Percentiles rank a stretch among this genome's conserved stretches.
These are phyloP conservation scores for Poterioochromonas sp. DNA, from an alignment of 352 stramenopile genomes.

Conservation along the genomic window DNA sequence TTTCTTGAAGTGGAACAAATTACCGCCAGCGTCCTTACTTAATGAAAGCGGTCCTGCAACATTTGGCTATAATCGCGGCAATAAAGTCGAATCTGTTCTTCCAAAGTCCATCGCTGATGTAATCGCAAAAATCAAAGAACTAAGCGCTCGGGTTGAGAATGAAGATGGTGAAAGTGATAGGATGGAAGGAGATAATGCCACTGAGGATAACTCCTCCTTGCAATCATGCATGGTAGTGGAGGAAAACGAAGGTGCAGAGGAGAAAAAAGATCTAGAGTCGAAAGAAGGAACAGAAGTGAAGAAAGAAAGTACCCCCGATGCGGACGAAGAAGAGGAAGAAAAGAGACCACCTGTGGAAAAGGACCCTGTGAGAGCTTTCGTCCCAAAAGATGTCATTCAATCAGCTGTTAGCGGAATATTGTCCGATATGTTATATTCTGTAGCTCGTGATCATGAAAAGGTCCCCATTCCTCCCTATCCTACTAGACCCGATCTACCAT, in stretches of 20 bases:
- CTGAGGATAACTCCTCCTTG: not conserved
- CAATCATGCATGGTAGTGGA: not conserved
- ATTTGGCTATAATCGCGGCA: not conserved
- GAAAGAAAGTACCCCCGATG: not conserved
- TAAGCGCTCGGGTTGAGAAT: not conserved
- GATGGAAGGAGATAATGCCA: not conserved
- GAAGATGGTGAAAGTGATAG: not conserved
- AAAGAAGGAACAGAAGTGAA: not conserved
- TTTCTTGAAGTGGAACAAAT: slow-evolving; percentile 41
- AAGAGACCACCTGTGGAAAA: not conserved
- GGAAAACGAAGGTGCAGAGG: not conserved
- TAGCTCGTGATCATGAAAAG: slow-evolving; percentile 17
- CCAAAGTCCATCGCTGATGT: not conserved
- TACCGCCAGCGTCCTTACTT: slow-evolving; percentile 37
- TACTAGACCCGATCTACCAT: not conserved
- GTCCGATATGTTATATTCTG: slow-evolving; percentile 18
- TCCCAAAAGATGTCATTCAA: not conserved
- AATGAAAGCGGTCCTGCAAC: slow-evolving; percentile 37
- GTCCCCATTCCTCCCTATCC: not conserved
- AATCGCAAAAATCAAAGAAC: not conserved
- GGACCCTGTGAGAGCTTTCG: not conserved
- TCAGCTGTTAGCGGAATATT: not conserved
- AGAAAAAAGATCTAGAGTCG: not conserved
- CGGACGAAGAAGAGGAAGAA: not conserved
- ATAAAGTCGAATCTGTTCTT: not conserved